Percentiles rank a stretch among this genome's conserved stretches.
These are phyloP conservation scores for Leccinum uliginosum DNA, from an alignment of 768 basidiomycete species.

Conservation along the genomic window DNA sequence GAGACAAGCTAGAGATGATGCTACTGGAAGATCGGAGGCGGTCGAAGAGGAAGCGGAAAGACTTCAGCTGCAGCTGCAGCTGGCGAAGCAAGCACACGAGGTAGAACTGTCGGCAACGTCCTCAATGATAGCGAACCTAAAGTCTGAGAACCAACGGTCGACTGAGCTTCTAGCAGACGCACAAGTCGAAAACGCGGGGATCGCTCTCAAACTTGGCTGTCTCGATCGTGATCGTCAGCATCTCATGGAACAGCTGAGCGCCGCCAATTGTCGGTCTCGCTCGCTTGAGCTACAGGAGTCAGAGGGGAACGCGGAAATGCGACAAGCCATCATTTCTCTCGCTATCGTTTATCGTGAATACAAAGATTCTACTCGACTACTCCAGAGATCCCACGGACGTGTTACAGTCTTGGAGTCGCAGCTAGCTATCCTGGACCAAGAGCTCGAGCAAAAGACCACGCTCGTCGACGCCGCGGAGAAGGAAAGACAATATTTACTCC, in stretches of 20 bases:
- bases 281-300: slow-evolving; percentile 11
- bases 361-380: slow-evolving; percentile 10
- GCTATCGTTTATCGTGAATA: slow-evolving; percentile 21
- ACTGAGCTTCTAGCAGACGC: slow-evolving; percentile 11
- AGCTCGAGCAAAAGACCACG: slow-evolving; percentile 9
- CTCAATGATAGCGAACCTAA: slow-evolving; percentile 35
- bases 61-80: slow-evolving; percentile 28
- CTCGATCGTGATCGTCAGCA: slow-evolving; percentile 7
- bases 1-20: slow-evolving; percentile 66
- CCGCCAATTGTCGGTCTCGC: slow-evolving; percentile 2
- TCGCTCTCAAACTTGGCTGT: slow-evolving; percentile 13
- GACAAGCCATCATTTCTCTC: slow-evolving; percentile 21
- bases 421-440: slow-evolving; percentile 10
- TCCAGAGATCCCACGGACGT: slow-evolving; percentile 7
- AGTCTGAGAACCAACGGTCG: slow-evolving; percentile 28
- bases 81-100: slow-evolving; percentile 26
- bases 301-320: slow-evolving; percentile 5
- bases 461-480: slow-evolving; percentile 6
- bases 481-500: slow-evolving; percentile 11
- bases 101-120: slow-evolving; percentile 36
- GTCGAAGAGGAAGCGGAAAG: slow-evolving; percentile 59
- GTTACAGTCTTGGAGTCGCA: slow-evolving; percentile 17
- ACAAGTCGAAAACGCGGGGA: slow-evolving; percentile 13
- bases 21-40: slow-evolving; percentile 50
- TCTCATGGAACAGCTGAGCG: slow-evolving; percentile 10